Evolutionary conservation across 345 rosid genomes (phyloP).

Genomic region (Murraya koenigii): DNA sequence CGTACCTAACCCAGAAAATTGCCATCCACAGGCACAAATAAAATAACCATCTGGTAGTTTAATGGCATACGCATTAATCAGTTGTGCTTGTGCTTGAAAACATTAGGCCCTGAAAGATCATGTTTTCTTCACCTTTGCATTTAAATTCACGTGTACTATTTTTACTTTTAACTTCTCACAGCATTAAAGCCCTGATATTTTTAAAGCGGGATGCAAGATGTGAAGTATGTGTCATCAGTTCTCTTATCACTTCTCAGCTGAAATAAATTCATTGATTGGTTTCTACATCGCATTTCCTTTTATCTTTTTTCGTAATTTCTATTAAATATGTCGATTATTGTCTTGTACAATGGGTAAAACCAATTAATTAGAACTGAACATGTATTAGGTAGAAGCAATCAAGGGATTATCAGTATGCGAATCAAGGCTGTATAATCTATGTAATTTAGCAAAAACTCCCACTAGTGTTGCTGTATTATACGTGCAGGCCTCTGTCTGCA

Average conservation of each 20-base stretch:
- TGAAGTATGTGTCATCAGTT: not conserved
- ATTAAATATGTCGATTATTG: too few species aligned
- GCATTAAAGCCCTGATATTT: not conserved
- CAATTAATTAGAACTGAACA: not conserved
- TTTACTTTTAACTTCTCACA: not conserved
- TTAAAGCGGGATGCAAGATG: not conserved
- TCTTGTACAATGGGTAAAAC: too few species aligned
- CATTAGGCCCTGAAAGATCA: not conserved
- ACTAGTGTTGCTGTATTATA: conserved; percentile 57
- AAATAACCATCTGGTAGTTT: not conserved
- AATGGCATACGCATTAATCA: not conserved
- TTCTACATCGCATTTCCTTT: not conserved
- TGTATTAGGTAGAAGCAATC: conserved; percentile 11
- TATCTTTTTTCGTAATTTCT: too few species aligned
- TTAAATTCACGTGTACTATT: not conserved
- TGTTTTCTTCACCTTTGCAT: not conserved
- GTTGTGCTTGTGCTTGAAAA: not conserved
- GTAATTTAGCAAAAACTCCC: conserved; percentile 50
- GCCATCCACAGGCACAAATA: not conserved
- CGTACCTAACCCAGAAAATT: too few species aligned
- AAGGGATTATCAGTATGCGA: not conserved
- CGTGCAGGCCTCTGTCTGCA: conserved; percentile 62
- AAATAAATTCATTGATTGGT: not conserved
- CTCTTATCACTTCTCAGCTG: not conserved
- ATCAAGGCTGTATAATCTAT: conserved; percentile 3